Percentiles rank a stretch among this genome's conserved stretches.
These are phyloP conservation scores for Groenewaldozyma salmanticensis DNA, from an alignment of 805 yeast genomes.

Conservation along the genomic window DNA sequence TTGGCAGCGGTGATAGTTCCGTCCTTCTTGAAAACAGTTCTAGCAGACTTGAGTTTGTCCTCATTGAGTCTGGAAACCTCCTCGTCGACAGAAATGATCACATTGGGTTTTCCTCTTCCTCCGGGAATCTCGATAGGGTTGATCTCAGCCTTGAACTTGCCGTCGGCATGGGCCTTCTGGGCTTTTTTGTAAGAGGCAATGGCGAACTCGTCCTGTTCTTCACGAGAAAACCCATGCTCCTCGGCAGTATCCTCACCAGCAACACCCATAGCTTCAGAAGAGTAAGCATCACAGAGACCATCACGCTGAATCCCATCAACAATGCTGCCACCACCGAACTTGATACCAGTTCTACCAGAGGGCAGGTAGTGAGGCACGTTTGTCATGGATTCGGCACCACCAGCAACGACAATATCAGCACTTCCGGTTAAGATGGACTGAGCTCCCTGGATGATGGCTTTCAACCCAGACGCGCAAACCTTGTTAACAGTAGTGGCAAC, in stretches of 20 bases:
- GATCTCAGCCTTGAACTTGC: slow-evolving; percentile 76
- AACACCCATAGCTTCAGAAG: slow-evolving; percentile 85
- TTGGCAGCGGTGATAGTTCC: slow-evolving; percentile 98
- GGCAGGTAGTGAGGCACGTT: slow-evolving; percentile 91
- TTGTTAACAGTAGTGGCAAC: slow-evolving; percentile 90
- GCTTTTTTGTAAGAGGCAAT: slow-evolving; percentile 79
- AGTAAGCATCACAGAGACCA: slow-evolving; percentile 90
- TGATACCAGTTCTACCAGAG: slow-evolving; percentile 75
- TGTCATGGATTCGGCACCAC: slow-evolving; percentile 97
- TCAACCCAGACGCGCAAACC: slow-evolving; percentile 96
- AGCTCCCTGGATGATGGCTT: slow-evolving; percentile 82
- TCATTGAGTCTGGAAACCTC: slow-evolving; percentile 74
- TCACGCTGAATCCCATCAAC: slow-evolving; percentile 90
- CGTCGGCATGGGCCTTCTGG: slow-evolving; percentile 63
- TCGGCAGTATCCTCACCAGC: slow-evolving; percentile 95
- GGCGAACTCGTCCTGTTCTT: slow-evolving; percentile 85
- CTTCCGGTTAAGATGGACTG: slow-evolving; percentile 81
- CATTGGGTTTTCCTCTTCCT: slow-evolving; percentile 76
- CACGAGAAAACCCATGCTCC: slow-evolving; percentile 69
- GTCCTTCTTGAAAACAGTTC: slow-evolving; percentile 91
- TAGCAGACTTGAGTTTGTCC: slow-evolving; percentile 65
- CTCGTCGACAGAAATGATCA: slow-evolving; percentile 65
- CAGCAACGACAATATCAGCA: slow-evolving; percentile 90
- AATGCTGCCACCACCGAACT: slow-evolving; percentile 71
- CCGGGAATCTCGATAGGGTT: slow-evolving; percentile 87